phyloP scores from a whole-genome alignment of 768 basidiomycete genomes.

The Leccinum uliginosum region DNA sequence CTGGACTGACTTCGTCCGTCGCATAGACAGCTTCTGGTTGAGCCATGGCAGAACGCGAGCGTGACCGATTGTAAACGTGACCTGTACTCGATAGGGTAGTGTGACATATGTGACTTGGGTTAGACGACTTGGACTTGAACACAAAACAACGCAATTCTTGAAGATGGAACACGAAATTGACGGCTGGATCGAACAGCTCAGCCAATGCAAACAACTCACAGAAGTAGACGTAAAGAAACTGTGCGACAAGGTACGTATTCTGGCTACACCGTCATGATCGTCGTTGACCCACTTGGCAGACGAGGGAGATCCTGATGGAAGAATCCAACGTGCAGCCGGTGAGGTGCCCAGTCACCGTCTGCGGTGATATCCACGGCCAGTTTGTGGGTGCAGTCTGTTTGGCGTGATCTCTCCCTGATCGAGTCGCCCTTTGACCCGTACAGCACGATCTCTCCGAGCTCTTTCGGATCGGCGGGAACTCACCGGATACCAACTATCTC shows the following conservation, averaged over 20 bases:
- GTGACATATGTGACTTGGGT: conserved; percentile 28
- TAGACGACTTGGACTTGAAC: conserved; percentile 15
- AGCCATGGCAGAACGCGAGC: conserved; percentile 6
- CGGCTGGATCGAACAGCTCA: conserved; percentile 94
- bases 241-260: conserved; percentile 83
- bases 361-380: conserved; percentile 99
- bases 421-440: conserved; percentile 12
- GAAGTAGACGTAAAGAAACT: conserved; percentile 96
- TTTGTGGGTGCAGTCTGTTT: conserved; percentile 71
- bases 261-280: conserved; percentile 6
- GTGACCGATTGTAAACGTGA: conserved; percentile 30
- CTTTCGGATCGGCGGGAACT: conserved; percentile 97
- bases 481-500: conserved; percentile 98
- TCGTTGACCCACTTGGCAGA: conserved; percentile 45
- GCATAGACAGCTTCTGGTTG: conserved; percentile 57
- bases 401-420: conserved; percentile 25
- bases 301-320: conserved; percentile 97
- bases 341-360: conserved; percentile 97
- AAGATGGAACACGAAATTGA: conserved; percentile 75
- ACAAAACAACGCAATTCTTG: conserved; percentile 2
- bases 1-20: conserved; percentile 66
- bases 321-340: conserved; percentile 99
- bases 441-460: conserved; percentile 99
- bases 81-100: conserved; percentile 16
- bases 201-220: conserved; percentile 94